Conservation (phyloP, 495 filamentous ascomycete genomes). For the Platismatia glauca region DNA sequence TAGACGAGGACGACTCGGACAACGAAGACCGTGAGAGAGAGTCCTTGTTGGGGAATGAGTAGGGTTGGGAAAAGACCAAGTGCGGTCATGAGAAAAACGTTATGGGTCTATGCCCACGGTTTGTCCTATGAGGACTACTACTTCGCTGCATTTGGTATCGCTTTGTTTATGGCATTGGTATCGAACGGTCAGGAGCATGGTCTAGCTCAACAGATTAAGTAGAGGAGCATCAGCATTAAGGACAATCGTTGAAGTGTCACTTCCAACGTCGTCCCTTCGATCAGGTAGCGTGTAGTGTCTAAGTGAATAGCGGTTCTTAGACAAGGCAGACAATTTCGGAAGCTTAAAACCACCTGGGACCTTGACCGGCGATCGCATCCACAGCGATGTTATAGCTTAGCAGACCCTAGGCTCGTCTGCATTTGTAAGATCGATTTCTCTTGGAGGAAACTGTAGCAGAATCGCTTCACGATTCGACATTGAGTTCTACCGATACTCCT, state of each 20-base stretch:
- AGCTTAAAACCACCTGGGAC: neutral
- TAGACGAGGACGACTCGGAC: slow-evolving; percentile 30
- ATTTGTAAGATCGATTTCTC: neutral
- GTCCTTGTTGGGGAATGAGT: slow-evolving; percentile 33
- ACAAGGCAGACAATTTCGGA: neutral
- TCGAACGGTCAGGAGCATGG: neutral
- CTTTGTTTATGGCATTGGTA: neutral
- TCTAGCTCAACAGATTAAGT: neutral
- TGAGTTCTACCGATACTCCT: neutral
- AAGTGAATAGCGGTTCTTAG: neutral
- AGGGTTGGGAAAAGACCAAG: neutral
- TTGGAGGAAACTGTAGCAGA: neutral
- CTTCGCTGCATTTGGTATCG: neutral
- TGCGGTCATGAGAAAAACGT: neutral
- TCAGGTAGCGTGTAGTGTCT: neutral
- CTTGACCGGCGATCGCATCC: neutral
- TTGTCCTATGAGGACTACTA: neutral
- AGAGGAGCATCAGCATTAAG: neutral
- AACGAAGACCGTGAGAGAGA: slow-evolving; percentile 34
- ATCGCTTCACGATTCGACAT: neutral
- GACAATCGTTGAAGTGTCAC: neutral
- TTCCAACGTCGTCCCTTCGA: neutral
- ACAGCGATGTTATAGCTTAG: neutral
- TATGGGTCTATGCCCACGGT: neutral
- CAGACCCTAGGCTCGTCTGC: neutral